Conservation (phyloP, 2,329 filamentous ascomycete species). For the Aspergillus sp. region DNA sequence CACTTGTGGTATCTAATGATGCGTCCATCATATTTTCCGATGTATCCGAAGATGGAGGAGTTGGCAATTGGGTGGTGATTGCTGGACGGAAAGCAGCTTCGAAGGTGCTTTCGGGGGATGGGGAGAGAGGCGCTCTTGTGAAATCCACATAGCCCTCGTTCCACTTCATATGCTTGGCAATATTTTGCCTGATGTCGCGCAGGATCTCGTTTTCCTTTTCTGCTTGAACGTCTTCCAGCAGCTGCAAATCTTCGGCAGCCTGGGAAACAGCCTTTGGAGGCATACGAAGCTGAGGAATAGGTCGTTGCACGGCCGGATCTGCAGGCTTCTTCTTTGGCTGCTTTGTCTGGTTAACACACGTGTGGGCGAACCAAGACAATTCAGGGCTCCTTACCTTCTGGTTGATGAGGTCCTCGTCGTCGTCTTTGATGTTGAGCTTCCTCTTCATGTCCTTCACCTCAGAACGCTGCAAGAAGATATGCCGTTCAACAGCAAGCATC, state of each 20-base stretch:
- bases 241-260: constrained; percentile 70
- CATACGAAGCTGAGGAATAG: constrained; percentile 61
- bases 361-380: not conserved
- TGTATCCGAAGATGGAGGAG: constrained; percentile 43
- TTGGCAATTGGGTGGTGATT: constrained; percentile 58
- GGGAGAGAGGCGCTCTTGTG: constrained; percentile 77
- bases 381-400: constrained; percentile 62
- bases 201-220: constrained; percentile 78
- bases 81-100: constrained; percentile 62
- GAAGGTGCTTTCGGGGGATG: constrained; percentile 58
- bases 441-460: constrained; percentile 83
- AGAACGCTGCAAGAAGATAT: constrained; percentile 74
- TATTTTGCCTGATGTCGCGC: constrained; percentile 76
- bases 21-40: constrained; percentile 39
- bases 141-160: constrained; percentile 84
- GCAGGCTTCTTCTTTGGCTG: constrained; percentile 65
- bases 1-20: constrained; percentile 27
- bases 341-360: constrained; percentile 30
- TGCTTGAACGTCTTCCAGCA: constrained; percentile 67
- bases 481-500: constrained; percentile 64
- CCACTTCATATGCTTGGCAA: constrained; percentile 84
- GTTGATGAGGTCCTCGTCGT: constrained; percentile 91
- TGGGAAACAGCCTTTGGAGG: constrained; percentile 65
- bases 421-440: constrained; percentile 78
- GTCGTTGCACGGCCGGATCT: constrained; percentile 55